A percentile compares a stretch with the other conserved stretches of the same genome.
These are phyloP conservation scores for Chrysopogon serrulatus DNA, from an alignment of 176 grass and related monocot species.

Conservation along the genomic window DNA sequence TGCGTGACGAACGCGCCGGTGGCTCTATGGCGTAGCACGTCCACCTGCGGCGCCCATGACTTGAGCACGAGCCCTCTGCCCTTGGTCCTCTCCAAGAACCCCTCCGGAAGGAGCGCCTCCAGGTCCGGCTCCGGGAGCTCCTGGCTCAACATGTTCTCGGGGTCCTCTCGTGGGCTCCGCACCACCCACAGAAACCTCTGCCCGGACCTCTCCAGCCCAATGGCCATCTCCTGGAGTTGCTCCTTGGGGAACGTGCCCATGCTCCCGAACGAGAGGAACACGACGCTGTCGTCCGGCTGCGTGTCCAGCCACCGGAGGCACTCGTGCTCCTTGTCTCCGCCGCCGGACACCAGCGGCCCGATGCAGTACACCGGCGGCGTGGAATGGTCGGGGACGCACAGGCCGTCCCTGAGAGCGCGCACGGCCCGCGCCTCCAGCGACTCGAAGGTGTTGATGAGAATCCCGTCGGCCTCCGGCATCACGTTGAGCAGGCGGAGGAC, in stretches of 20 bases:
- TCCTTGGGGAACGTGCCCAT: conserved; percentile 22
- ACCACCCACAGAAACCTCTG: conserved; percentile 54
- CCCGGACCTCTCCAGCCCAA: conserved; percentile 41
- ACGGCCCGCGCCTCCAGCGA: conserved; percentile 30
- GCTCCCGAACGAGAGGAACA: conserved; percentile 62
- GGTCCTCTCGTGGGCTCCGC: background rate
- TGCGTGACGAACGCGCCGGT: conserved; percentile 41
- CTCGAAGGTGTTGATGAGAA: conserved; percentile 51
- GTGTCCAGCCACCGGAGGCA: conserved; percentile 43
- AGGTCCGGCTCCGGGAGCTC: conserved; percentile 13
- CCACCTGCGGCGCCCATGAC: conserved; percentile 53
- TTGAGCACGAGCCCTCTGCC: conserved; percentile 33
- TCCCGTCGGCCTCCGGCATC: conserved; percentile 1
- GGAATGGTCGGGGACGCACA: conserved; percentile 2
- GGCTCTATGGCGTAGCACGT: conserved; percentile 39
- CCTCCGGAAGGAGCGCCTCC: background rate
- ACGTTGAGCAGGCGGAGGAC: background rate
- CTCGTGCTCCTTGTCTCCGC: background rate
- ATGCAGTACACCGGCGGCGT: conserved; percentile 45
- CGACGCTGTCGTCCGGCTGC: conserved; percentile 39
- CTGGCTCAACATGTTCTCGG: background rate
- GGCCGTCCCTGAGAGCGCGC: conserved; percentile 10
- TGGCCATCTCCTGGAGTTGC: conserved; percentile 46
- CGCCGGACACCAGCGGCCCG: conserved; percentile 27
- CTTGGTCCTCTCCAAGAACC: conserved; percentile 42